These are phyloP conservation scores for Torulaspora pretoriensis DNA, from an alignment of 1,139 yeast genomes.

Conservation along the genomic window DNA sequence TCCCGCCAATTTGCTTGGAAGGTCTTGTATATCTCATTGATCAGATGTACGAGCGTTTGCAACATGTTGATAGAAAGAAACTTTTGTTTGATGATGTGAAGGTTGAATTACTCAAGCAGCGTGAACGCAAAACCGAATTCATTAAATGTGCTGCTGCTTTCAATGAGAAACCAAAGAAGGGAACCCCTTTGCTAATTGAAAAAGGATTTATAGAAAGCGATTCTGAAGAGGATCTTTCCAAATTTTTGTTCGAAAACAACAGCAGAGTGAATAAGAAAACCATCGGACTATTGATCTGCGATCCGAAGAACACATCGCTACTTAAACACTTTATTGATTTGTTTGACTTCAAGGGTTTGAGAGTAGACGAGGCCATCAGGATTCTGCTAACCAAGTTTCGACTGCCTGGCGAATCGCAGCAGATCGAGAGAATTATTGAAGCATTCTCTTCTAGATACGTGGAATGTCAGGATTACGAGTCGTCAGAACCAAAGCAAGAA, in stretches of 20 bases:
- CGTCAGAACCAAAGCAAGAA: constrained; percentile 25
- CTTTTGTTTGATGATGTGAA: constrained; percentile 13
- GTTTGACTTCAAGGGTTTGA: constrained; percentile 69
- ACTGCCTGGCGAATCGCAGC: constrained; percentile 96
- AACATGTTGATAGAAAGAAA: constrained; percentile 29
- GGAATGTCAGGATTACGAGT: constrained; percentile 46
- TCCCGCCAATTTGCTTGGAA: constrained; percentile 91
- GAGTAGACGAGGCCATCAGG: constrained; percentile 92
- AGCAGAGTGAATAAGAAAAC: constrained; percentile 81
- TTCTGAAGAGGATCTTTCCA: constrained; percentile 61
- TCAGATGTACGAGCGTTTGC: constrained; percentile 59
- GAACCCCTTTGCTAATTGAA: constrained; percentile 58
- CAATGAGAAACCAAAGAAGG: constrained; percentile 73
- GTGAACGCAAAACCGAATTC: constrained; percentile 65
- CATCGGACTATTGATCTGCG: constrained; percentile 81
- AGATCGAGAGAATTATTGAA: constrained; percentile 88
- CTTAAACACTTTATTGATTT: constrained; percentile 61
- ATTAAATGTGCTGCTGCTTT: constrained; percentile 69
- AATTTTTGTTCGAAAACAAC: constrained; percentile 71
- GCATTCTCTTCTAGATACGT: constrained; percentile 80
- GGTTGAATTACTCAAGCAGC: constrained; percentile 36
- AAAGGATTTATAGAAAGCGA: constrained; percentile 61
- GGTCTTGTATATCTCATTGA: constrained; percentile 71
- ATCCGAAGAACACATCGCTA: constrained; percentile 60
- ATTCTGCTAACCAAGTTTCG: constrained; percentile 77